Conservation (phyloP, 2,329 filamentous ascomycete species). For the Calcarisporium arbuscula region DNA sequence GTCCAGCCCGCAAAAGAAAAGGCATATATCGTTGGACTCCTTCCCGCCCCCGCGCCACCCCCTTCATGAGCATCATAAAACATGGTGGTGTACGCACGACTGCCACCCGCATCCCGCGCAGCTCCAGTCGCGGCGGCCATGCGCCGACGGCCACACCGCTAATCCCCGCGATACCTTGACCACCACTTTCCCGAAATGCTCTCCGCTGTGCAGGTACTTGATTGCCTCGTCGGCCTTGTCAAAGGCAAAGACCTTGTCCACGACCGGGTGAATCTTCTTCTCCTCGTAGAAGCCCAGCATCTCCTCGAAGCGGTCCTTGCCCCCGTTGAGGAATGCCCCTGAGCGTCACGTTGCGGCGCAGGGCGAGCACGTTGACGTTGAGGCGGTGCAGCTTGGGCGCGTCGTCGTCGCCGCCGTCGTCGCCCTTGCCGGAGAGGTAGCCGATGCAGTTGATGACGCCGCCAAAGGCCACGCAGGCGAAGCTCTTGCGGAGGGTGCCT, state of each 20-base stretch:
- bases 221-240: constrained; percentile 42
- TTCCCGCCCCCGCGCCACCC: too few species aligned
- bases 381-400: constrained; percentile 33
- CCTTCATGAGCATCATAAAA: too few species aligned
- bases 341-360: constrained; percentile 39
- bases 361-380: constrained; percentile 54
- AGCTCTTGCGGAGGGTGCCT: constrained; percentile 43
- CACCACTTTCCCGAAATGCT: constrained; percentile 53
- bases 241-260: constrained; percentile 41
- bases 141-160: too few species aligned
- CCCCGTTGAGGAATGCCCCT: constrained; percentile 57
- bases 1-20: too few species aligned
- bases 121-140: too few species aligned
- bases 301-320: constrained; percentile 46
- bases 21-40: too few species aligned
- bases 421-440: constrained; percentile 46
- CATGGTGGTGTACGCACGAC: too few species aligned
- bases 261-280: constrained; percentile 38
- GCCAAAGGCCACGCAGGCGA: constrained; percentile 47
- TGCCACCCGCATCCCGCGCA: too few species aligned
- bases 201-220: constrained; percentile 43
- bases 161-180: too few species aligned
- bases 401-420: constrained; percentile 31
- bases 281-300: constrained; percentile 42
- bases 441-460: constrained; percentile 48